Conservation (phyloP, 2,329 filamentous ascomycete genomes). For the Raffaelea arxii region DNA sequence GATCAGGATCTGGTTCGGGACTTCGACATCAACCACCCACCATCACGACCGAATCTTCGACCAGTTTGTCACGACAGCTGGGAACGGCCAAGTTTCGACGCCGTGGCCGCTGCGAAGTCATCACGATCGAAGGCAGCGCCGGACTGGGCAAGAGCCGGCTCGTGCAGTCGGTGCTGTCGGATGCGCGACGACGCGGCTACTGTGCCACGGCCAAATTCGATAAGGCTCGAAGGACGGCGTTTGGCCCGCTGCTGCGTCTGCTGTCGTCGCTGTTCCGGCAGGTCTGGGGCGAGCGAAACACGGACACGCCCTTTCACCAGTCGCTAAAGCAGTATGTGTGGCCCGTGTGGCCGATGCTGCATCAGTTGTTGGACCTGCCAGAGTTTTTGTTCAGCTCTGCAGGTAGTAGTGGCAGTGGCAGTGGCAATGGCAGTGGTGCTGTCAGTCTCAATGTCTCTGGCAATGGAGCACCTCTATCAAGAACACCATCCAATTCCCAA, state of each 20-base stretch:
- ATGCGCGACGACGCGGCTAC: constrained; percentile 52
- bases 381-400: constrained; percentile 51
- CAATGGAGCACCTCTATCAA: constrained; percentile 17
- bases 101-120: constrained; percentile 53
- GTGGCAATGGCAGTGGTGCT: too few species aligned
- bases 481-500: constrained; percentile 27
- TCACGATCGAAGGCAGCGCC: constrained; percentile 50
- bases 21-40: too few species aligned
- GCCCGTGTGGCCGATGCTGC: constrained; percentile 55
- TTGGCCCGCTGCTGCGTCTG: constrained; percentile 54
- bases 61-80: constrained; percentile 43
- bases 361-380: constrained; percentile 50
- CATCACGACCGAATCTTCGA: constrained; percentile 32
- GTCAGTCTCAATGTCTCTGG: too few species aligned
- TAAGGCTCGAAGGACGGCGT: constrained; percentile 48
- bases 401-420: constrained; percentile 2
- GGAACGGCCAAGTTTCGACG: constrained; percentile 49
- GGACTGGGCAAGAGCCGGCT: constrained; percentile 58
- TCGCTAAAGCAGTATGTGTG: constrained; percentile 51
- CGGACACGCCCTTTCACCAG: constrained; percentile 54
- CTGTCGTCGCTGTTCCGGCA: constrained; percentile 58
- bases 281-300: constrained; percentile 57
- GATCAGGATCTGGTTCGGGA: too few species aligned
- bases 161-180: constrained; percentile 51
- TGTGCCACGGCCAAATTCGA: constrained; percentile 60